A percentile compares a stretch with the other conserved stretches of the same genome.
Evolutionary conservation across 2,329 filamentous ascomycete genomes (phyloP).

Genomic region (Cephalotrichum gorgonifer): DNA sequence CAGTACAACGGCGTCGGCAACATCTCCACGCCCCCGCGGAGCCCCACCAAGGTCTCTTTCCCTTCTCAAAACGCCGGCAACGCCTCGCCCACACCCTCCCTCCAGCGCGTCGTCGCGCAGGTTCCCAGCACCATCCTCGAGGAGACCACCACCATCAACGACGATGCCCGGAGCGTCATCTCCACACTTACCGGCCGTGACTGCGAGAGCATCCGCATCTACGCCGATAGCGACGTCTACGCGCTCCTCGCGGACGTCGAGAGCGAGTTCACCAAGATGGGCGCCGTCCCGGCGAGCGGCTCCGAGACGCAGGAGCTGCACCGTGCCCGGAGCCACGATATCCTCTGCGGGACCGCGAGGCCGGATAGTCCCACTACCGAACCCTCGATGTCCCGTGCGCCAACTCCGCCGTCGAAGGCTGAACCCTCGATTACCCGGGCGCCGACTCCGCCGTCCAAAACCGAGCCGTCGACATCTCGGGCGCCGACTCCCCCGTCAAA

Average conservation of each 20-base stretch:
- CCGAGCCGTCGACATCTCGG: constrained; percentile 13
- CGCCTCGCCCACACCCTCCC: constrained; percentile 27
- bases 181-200: constrained; percentile 21
- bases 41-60: constrained; percentile 36
- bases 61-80: constrained; percentile 22
- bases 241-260: constrained; percentile 58
- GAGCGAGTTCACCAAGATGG: constrained; percentile 27
- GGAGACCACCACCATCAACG: constrained; percentile 29
- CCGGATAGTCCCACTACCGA: constrained; percentile 12
- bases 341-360: constrained; percentile 27
- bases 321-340: constrained; percentile 40
- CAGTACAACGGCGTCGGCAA: constrained; percentile 21
- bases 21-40: constrained; percentile 47
- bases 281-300: constrained; percentile 16
- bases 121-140: constrained; percentile 47
- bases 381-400: constrained; percentile 18
- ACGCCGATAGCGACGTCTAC: constrained; percentile 58
- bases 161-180: constrained; percentile 15
- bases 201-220: constrained; percentile 57
- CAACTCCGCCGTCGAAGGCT: constrained; percentile 23
- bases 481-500: constrained; percentile 24
- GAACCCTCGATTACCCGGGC: background rate
- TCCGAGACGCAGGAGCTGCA: constrained; percentile 30
- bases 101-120: constrained; percentile 39
- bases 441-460: no score